phyloP scores from a whole-genome alignment of 306 rosid genomes.

The Dryas octopetala region DNA sequence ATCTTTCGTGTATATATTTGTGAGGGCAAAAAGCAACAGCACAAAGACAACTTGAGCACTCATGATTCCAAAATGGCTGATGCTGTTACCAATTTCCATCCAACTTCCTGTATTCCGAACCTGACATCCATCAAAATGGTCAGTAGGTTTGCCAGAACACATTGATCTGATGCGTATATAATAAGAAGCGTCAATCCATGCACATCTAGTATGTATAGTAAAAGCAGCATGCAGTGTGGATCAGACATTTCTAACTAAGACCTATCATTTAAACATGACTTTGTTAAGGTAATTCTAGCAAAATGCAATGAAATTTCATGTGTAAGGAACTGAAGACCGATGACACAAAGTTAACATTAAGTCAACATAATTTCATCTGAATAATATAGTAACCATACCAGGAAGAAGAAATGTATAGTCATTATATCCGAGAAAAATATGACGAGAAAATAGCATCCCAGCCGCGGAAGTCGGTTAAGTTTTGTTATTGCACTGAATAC shows the following conservation, averaged over 20 bases:
- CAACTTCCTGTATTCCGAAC: slow-evolving; percentile 88
- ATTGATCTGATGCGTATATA: neutral
- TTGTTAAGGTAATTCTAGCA: neutral
- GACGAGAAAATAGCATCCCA: slow-evolving; percentile 90
- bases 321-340: neutral
- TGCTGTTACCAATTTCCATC: slow-evolving; percentile 95
- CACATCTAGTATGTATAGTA: neutral
- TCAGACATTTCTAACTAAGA: neutral
- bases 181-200: neutral
- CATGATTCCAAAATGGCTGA: slow-evolving; percentile 86
- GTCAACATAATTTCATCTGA: slow-evolving; percentile 2
- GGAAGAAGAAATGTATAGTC: slow-evolving; percentile 93
- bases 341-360: too few species aligned
- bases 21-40: slow-evolving; percentile 74
- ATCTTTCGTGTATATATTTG: slow-evolving; percentile 67
- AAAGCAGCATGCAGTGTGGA: neutral
- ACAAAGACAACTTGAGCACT: slow-evolving; percentile 94
- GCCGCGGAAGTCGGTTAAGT: slow-evolving; percentile 67
- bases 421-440: slow-evolving; percentile 69
- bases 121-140: slow-evolving; percentile 35
- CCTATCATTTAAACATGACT: neutral
- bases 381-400: slow-evolving; percentile 52
- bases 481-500: slow-evolving; percentile 85
- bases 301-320: neutral
- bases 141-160: neutral